Conservation (phyloP, 768 basidiomycete species). For the Mycena venus region DNA sequence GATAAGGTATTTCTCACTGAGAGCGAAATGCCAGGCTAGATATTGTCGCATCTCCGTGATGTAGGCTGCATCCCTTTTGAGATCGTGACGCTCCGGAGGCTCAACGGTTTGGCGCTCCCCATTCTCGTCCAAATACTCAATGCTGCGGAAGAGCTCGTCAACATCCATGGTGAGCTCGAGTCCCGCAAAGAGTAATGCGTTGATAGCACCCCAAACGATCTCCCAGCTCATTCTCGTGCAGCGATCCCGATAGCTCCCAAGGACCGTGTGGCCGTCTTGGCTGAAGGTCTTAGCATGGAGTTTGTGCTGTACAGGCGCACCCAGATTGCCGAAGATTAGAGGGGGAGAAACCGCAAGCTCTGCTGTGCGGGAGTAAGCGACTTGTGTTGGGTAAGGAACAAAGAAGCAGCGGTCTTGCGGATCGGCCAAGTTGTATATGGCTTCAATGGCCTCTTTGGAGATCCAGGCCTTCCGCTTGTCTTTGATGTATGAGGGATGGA, state of each 20-base stretch:
- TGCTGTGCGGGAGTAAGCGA: no score
- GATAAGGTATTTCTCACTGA: no score
- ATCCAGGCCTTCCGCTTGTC: not conserved
- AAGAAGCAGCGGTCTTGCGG: not conserved
- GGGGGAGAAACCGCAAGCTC: not conserved
- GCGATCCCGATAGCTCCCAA: not conserved
- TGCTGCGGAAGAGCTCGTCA: not conserved
- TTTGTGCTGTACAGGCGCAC: not conserved
- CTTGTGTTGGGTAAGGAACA: conserved; percentile 3
- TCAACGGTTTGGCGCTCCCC: no score
- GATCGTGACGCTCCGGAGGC: no score
- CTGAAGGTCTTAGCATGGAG: not conserved
- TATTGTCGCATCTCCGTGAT: no score
- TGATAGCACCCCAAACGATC: not conserved
- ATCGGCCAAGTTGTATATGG: not conserved
- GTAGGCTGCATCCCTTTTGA: no score
- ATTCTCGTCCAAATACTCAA: not conserved
- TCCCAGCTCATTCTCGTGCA: not conserved
- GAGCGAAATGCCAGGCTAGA: no score
- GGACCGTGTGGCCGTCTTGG: not conserved
- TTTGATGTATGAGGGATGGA: not conserved
- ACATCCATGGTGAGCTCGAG: not conserved
- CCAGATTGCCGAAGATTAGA: not conserved
- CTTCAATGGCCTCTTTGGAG: not conserved
- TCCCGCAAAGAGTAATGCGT: not conserved